A percentile compares a stretch with the other conserved stretches of the same genome.
These are phyloP conservation scores for Mortierella sp. DNA, from an alignment of 371 early-diverging fungal species.

Conservation along the genomic window DNA sequence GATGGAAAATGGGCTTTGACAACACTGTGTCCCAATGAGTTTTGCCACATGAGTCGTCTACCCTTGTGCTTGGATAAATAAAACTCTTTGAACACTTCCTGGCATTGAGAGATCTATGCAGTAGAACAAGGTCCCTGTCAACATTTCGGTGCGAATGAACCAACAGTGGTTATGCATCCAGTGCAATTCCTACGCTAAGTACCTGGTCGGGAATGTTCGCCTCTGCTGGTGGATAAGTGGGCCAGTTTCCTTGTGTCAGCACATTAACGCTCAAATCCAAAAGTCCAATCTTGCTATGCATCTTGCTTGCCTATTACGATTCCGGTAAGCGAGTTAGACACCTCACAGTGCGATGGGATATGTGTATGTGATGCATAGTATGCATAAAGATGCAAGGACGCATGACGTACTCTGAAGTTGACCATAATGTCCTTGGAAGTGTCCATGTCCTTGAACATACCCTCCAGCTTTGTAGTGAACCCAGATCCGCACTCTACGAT, in stretches of 20 bases:
- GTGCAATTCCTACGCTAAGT: too few relatives aligned
- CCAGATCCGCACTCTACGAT: conserved; percentile 86
- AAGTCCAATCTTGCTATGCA: conserved; percentile 41
- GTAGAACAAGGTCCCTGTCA: too few relatives aligned
- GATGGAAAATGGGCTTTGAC: conserved; percentile 72
- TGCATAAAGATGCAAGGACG: conserved; percentile 29
- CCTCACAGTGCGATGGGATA: too few relatives aligned
- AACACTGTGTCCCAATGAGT: conserved; percentile 80
- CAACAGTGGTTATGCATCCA: too few relatives aligned
- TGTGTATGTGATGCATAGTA: too few relatives aligned
- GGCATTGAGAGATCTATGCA: conserved; percentile 69
- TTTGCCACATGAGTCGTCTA: conserved; percentile 87
- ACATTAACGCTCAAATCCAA: conserved; percentile 78
- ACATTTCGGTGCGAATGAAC: too few relatives aligned
- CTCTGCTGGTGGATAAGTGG: conserved; percentile 79
- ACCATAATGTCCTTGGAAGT: conserved; percentile 76
- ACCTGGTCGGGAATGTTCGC: conserved; percentile 78
- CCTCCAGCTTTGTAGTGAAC: conserved; percentile 91
- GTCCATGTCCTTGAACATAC: conserved; percentile 93
- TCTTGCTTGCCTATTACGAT: conserved; percentile 55
- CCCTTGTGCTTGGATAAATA: conserved; percentile 84
- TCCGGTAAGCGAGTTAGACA: too few relatives aligned
- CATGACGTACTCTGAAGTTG: conserved; percentile 66
- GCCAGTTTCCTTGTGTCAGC: conserved; percentile 91
- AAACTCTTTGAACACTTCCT: conserved; percentile 77